A percentile compares a stretch with the other conserved stretches of the same genome.
Evolutionary conservation across 805 yeast species (phyloP).

Genomic region (Jamesozyma gamospora): DNA sequence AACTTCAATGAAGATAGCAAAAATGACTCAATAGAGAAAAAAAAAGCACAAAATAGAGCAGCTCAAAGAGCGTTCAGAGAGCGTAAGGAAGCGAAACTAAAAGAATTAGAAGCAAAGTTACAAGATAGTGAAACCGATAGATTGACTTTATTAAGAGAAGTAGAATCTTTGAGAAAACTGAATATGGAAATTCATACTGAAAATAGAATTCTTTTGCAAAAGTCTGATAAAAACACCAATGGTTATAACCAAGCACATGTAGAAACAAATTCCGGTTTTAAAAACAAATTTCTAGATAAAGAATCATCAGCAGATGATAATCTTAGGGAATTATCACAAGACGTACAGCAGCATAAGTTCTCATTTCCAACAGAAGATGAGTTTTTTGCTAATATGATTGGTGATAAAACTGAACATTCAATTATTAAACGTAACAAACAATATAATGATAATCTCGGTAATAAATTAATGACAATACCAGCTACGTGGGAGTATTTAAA

Average conservation of each 20-base stretch:
- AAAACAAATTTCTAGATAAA: neutral
- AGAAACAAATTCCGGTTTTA: neutral
- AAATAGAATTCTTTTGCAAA: constrained; percentile 42
- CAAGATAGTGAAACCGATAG: constrained; percentile 47
- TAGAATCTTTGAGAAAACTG: constrained; percentile 43
- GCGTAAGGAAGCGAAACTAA: constrained; percentile 62
- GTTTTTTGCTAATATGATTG: constrained; percentile 7
- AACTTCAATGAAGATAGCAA: neutral
- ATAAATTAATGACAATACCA: constrained; percentile 53
- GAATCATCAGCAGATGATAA: neutral
- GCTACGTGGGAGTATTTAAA: constrained; percentile 79
- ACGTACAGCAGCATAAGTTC: neutral
- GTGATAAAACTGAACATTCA: neutral
- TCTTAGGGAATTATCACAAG: constrained; percentile 4
- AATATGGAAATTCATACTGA: constrained; percentile 51
- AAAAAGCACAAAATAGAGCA: constrained; percentile 74
- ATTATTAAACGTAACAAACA: constrained; percentile 1
- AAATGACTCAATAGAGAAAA: constrained; percentile 34
- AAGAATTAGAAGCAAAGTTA: constrained; percentile 55
- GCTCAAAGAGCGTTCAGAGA: constrained; percentile 84
- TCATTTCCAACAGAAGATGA: constrained; percentile 26
- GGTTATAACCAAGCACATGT: neutral
- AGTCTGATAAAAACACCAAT: constrained; percentile 2
- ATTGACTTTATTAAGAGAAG: constrained; percentile 35
- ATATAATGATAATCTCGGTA: constrained; percentile 25